These are phyloP conservation scores for Annulohypoxylon bovei DNA, from an alignment of 495 filamentous ascomycete species.

Conservation along the genomic window DNA sequence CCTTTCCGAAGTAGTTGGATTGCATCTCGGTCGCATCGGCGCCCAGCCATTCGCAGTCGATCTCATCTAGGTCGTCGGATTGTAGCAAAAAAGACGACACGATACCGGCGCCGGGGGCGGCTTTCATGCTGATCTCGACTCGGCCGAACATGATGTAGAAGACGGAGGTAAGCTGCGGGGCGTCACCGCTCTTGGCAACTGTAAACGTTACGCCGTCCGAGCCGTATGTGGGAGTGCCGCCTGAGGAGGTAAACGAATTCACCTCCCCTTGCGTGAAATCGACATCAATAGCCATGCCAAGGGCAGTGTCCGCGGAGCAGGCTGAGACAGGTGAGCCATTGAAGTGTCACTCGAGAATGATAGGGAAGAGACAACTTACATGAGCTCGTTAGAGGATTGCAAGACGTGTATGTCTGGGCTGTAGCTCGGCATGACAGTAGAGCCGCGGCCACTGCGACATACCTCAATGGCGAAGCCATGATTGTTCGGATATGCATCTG, in stretches of 20 bases:
- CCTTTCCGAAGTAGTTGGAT: conserved; percentile 95
- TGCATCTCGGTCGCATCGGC: conserved; percentile 73
- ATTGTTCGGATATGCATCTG: conserved; percentile 22
- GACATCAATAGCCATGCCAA: conserved; percentile 79
- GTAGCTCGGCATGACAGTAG: conserved; percentile 45
- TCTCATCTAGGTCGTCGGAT: conserved; percentile 92
- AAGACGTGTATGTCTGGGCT: conserved; percentile 77
- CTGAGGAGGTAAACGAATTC: conserved; percentile 73
- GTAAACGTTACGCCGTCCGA: conserved; percentile 84
- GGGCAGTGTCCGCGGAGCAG: conserved; percentile 83
- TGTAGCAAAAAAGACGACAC: conserved; percentile 87
- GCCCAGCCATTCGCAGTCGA: conserved; percentile 89
- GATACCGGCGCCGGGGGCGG: conserved; percentile 75
- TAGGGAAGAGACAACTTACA: conserved; percentile 56
- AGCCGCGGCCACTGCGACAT: conserved; percentile 39
- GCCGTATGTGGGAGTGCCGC: conserved; percentile 72
- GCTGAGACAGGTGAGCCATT: conserved; percentile 36
- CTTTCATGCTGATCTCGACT: conserved; percentile 75
- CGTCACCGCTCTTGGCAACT: conserved; percentile 82
- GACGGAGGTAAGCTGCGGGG: conserved; percentile 77
- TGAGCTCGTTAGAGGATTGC: conserved; percentile 71
- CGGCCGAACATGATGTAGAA: conserved; percentile 90
- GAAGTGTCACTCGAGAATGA: not conserved
- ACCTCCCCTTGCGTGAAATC: conserved; percentile 82
- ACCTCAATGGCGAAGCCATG: conserved; percentile 39